Evolutionary conservation across 352 stramenopile genomes (phyloP), one percentile per base, ranked within the genome.

Genomic region (Ophiocytium majus): DNA sequence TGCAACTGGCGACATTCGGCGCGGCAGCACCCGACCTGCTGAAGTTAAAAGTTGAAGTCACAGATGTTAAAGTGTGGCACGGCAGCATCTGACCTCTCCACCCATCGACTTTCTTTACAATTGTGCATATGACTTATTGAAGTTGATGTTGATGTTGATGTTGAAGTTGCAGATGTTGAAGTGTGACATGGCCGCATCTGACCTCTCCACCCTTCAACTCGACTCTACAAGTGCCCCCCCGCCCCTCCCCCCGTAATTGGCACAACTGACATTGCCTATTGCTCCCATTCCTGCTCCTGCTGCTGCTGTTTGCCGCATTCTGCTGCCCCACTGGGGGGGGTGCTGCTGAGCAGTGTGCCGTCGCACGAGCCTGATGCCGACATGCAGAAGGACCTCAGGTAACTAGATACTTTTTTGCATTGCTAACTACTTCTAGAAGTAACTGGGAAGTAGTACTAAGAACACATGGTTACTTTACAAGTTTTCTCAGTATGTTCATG

Each of bases 361-460:
- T 5, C 66, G 5, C 66, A 17, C 66, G 32, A 78, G 66, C 66
- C 66, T 10, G 66, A 78, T 14, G 66, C 66, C 35, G 66, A 5
- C 66, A 78, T 78, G 66, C 5, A 5, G 14, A 5, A 78, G 14
- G 32, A 35, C 32, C 35, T 78, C 32, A 78, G 66, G 66, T 78
- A 78, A 78, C 32, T 17, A 5, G 5, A 14, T 14, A 78, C 14
- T 17, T 14, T 14, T 14, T 57, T 5, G 5, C 5, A 57, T 57
- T 14, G 43, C 5, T 57, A n/a, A n/a, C n/a, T 57, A 57, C 5
- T 5, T 5, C 14, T 57, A 81, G 23, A 28, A 9, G 36, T 35
- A 50, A n/a, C n/a, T n/a, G n/a, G 33, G 19, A 37, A 14, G n/a
- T 81, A 81, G 23, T 81, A 81, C 10, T 81, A 63, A 9, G 1